Evolutionary conservation across 148 eudicot genomes (phyloP).

Genomic region (Nepenthes mirabilis): DNA sequence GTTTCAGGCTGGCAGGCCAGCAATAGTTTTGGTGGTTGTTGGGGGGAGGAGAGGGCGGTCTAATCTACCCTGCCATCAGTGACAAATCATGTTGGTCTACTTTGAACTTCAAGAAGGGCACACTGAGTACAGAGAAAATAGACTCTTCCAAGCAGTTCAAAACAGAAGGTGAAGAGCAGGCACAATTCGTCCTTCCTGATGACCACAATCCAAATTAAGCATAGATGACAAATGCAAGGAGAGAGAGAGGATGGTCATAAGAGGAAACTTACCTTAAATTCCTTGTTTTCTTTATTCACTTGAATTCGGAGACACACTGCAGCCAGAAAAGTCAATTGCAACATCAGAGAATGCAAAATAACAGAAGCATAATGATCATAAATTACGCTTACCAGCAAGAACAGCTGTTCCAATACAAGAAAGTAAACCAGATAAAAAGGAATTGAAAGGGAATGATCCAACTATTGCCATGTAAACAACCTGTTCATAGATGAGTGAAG

Average conservation of each 20-base stretch:
- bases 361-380: background rate
- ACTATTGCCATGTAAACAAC: constrained; percentile 86
- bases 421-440: constrained; percentile 90
- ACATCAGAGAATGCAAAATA: background rate
- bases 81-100: too few species aligned
- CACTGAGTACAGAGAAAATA: too few species aligned
- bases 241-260: background rate
- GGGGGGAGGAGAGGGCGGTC: too few species aligned
- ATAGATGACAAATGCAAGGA: background rate
- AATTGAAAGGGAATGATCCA: constrained; percentile 97
- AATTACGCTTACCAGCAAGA: constrained; percentile 66
- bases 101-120: too few species aligned
- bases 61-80: too few species aligned
- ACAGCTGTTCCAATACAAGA: constrained; percentile 97
- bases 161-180: background rate
- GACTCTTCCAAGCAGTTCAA: too few species aligned
- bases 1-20: too few species aligned
- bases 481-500: constrained; percentile 26
- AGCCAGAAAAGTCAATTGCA: constrained; percentile 4
- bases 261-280: constrained; percentile 66
- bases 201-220: background rate
- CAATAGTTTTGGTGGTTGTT: too few species aligned
- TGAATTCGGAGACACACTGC: constrained; percentile 93
- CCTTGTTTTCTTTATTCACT: constrained; percentile 97
- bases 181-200: background rate